Base-by-base conservation (phyloP, 1,284 basidiomycete species). In the Trichosporon sp. region DNA sequence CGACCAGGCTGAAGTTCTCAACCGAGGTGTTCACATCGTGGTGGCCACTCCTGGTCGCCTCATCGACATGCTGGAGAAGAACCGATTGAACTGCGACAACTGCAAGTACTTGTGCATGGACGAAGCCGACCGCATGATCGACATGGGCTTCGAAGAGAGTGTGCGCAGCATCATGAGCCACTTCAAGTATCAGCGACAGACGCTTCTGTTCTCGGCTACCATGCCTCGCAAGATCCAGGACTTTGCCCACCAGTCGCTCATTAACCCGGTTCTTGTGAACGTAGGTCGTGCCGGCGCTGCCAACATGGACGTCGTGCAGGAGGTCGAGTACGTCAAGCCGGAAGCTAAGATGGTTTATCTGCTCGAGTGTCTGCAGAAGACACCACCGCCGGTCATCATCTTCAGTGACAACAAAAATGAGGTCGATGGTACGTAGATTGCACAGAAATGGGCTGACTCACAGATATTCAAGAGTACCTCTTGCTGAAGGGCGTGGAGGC, bases 401-500 rank as follows among this genome's bases (percentile, higher is more conserved):
- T 99, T 99, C 82, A 95, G 92, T 75, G 96, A 99, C 81, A 98
- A 97, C 85, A 99, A 99, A 86, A 98, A 98, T 78, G 97, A 99
- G 80, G 97, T 99, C 23, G 97, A 99, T 80, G 94, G 93, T 93
- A 73, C 75, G 86, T 74, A 12, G 8, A 15, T n/a, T 32, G 23
- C 23, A 47, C 58, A 18, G 29, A 12, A 2, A 0, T 32, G 27
- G 13, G 21, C 18, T 38, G 25, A 29, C 15, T 2, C 65, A 5
- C 12, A 51, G 95, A 99, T 81, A 98, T 99, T 60, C 96, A 99
- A 74, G 97, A 99, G 80, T 99, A 98, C 79, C 86, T 99, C 1
- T 85, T 99, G 7, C 85, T 98, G 65, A 99, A 99, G 81, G 97
- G 96, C 18, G 92, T 99, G 25, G 96, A 99, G 81, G 97, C 97